These are phyloP conservation scores for Sarcodon sp. DNA, from an alignment of 768 basidiomycete genomes.

Conservation along the genomic window DNA sequence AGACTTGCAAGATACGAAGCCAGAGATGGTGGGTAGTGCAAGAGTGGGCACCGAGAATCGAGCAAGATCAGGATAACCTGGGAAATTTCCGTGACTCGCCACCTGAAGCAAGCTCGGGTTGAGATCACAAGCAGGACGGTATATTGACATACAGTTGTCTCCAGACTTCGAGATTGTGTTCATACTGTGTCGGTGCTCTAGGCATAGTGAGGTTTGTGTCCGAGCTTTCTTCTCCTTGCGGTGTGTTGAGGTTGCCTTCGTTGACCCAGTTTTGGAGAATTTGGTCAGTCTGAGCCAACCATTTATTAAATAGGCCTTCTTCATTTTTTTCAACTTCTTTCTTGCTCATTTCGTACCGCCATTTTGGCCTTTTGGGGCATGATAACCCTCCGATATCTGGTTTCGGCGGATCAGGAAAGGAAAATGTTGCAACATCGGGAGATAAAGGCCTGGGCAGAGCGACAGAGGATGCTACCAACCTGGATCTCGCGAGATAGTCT, in stretches of 20 bases:
- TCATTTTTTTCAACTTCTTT: conserved; percentile 85
- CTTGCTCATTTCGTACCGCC: conserved; percentile 80
- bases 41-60: conserved; percentile 78
- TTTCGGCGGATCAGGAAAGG: conserved; percentile 10
- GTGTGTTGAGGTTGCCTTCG: background rate
- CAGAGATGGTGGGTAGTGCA: conserved; percentile 81
- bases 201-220: conserved; percentile 25
- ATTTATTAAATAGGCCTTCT: conserved; percentile 70
- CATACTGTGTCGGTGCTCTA: conserved; percentile 66
- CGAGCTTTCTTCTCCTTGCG: conserved; percentile 1
- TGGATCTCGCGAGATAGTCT: conserved; percentile 48
- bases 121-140: background rate
- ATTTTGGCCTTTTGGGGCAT: conserved; percentile 69
- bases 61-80: conserved; percentile 81
- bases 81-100: conserved; percentile 89
- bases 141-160: conserved; percentile 60
- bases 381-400: conserved; percentile 13
- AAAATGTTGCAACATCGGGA: conserved; percentile 23
- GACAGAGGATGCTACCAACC: conserved; percentile 36
- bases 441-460: conserved; percentile 46
- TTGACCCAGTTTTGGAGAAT: conserved; percentile 35
- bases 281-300: conserved; percentile 57
- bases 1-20: conserved; percentile 37
- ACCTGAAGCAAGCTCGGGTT: conserved; percentile 29
- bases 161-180: conserved; percentile 92